A percentile compares a stretch with the other conserved stretches of the same genome.
These are phyloP conservation scores for Malus hybrid DNA, from an alignment of 331 rosid species.

Conservation along the genomic window DNA sequence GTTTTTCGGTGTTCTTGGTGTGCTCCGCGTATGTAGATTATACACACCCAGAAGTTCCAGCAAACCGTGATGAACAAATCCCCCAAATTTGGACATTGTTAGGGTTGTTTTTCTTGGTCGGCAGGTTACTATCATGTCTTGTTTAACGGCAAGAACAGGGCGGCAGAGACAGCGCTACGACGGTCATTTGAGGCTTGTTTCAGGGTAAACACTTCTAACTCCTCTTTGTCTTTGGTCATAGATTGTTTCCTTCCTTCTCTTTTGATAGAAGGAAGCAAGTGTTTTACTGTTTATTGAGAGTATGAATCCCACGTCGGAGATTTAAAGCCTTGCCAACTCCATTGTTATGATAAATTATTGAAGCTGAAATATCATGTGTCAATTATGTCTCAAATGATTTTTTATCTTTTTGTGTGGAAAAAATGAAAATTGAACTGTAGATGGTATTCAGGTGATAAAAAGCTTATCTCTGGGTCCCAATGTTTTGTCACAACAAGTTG, in stretches of 20 bases:
- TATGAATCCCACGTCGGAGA: too few relatives aligned
- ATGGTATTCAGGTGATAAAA: neutral
- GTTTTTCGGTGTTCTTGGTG: neutral
- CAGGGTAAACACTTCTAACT: slow-evolving; percentile 12
- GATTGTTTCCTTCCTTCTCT: neutral
- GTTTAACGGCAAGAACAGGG: slow-evolving; percentile 21
- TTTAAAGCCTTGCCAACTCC: too few relatives aligned
- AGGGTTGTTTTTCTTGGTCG: neutral
- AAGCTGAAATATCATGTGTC: neutral
- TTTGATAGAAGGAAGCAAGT: neutral
- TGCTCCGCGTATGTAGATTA: neutral
- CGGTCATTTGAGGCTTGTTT: slow-evolving; percentile 24
- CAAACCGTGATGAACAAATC: neutral
- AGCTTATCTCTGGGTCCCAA: slow-evolving; percentile 3
- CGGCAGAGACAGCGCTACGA: slow-evolving; percentile 24
- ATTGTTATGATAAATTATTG: neutral
- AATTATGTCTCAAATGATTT: neutral
- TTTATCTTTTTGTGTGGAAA: neutral
- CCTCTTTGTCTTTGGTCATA: neutral
- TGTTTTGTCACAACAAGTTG: neutral
- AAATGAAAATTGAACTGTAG: neutral
- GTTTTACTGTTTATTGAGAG: neutral
- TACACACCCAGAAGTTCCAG: neutral
- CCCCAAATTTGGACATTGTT: neutral
- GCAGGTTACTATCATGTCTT: slow-evolving; percentile 12